phyloP scores from a whole-genome alignment of 2,329 filamentous ascomycete species.

The Calycina herbarum region DNA sequence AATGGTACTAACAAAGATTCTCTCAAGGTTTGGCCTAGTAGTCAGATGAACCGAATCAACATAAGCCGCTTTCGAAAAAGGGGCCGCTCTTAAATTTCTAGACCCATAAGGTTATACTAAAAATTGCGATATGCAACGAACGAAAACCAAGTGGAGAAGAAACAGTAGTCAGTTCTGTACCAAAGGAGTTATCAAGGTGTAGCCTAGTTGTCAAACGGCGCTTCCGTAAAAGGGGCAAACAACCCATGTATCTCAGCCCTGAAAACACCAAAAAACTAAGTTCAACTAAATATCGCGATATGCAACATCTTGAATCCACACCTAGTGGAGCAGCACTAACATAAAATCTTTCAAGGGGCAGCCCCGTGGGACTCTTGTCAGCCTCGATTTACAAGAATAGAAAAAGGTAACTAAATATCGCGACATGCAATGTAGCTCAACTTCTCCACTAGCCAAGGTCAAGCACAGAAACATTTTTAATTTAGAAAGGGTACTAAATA shows the following conservation, averaged over 20 bases:
- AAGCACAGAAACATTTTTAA: neutral
- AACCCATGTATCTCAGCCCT: no score
- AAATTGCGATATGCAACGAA: neutral
- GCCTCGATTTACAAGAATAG: neutral
- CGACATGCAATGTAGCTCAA: neutral
- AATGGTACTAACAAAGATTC: neutral
- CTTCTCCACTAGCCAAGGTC: neutral
- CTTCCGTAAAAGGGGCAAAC: no score
- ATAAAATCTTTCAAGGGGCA: neutral
- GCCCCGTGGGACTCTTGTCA: neutral
- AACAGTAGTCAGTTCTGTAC: no score
- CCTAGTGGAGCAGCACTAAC: neutral
- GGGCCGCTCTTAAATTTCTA: neutral
- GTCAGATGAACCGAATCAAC: no score
- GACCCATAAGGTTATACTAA: neutral
- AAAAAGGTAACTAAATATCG: neutral
- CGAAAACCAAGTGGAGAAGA: no score
- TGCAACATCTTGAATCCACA: no score
- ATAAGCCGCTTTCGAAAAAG: no score
- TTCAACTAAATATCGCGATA: neutral
- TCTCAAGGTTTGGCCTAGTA: neutral
- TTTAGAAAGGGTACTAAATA: no score
- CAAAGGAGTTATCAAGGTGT: no score
- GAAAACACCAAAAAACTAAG: neutral
- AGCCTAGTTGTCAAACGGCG: no score